Evolutionary conservation across 202 grass and related monocot species (phyloP).

Genomic region (Carex arenaria): DNA sequence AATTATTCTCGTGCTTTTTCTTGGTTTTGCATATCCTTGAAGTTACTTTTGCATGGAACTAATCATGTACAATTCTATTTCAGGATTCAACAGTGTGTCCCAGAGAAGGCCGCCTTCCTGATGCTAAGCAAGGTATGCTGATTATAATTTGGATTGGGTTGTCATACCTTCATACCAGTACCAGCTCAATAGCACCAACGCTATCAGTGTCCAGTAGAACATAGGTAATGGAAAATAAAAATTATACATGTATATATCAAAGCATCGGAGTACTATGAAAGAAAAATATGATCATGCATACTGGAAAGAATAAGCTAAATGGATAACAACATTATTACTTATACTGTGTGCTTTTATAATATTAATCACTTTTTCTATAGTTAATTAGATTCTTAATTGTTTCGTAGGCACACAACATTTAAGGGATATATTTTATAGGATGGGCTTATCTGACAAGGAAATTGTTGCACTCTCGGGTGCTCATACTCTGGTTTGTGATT

Average conservation of each 20-base stretch:
- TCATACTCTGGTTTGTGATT: conserved; percentile 61
- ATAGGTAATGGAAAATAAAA: background rate
- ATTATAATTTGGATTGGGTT: background rate
- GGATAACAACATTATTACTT: background rate
- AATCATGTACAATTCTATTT: conserved; percentile 7
- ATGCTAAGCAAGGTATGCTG: conserved; percentile 83
- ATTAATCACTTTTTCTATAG: background rate
- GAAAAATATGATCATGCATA: background rate
- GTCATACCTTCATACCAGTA: background rate
- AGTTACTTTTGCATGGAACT: background rate
- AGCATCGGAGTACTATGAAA: background rate
- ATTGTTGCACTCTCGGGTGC: conserved; percentile 82
- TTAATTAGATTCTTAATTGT: conserved; percentile 7
- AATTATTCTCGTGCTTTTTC: background rate
- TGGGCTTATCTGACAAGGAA: conserved; percentile 90
- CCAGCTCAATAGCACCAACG: background rate
- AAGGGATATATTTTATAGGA: conserved; percentile 82
- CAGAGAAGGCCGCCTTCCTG: conserved; percentile 75
- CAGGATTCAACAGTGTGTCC: conserved; percentile 94
- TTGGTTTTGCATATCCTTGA: background rate
- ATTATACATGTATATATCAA: background rate
- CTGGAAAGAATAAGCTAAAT: background rate
- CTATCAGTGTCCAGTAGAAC: background rate
- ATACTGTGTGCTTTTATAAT: background rate
- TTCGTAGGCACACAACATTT: conserved; percentile 62